Conservation (phyloP, 2,329 filamentous ascomycete genomes). For the Colletotrichum gloeosporioides region DNA sequence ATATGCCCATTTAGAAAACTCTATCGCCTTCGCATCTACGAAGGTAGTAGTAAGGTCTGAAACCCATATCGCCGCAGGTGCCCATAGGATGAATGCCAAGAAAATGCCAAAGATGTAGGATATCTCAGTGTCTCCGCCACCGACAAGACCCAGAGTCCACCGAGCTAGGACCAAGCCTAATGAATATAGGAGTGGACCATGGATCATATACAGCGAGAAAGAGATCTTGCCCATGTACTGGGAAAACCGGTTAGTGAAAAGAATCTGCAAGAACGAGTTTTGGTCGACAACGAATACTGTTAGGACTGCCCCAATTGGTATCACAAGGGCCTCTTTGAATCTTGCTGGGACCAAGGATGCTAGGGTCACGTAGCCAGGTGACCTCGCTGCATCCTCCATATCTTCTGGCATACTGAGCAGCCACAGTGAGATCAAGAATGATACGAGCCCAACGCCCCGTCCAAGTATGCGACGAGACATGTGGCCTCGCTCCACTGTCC, state of each 20-base stretch:
- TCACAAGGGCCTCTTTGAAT: not conserved
- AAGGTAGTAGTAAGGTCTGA: not conserved
- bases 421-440: not conserved
- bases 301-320: not conserved
- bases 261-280: not conserved
- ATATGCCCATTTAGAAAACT: not conserved
- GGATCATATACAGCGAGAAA: constrained; percentile 45
- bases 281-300: not conserved
- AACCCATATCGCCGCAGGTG: not conserved
- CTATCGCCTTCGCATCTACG: not conserved
- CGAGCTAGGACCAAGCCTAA: not conserved
- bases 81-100: not conserved
- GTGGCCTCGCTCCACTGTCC: not conserved
- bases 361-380: not conserved
- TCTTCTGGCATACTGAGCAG: constrained; percentile 3
- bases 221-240: constrained; percentile 44
- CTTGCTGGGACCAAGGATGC: not conserved
- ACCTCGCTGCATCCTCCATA: not conserved
- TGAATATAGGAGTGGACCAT: constrained; percentile 25
- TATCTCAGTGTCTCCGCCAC: not conserved
- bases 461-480: not conserved
- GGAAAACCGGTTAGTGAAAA: constrained; percentile 33
- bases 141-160: not conserved
- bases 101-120: not conserved
- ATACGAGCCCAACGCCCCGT: not conserved